Evolutionary conservation across 2,329 filamentous ascomycete species (phyloP), one percentile per base, ranked within the genome.

Genomic region (Aspergillus flavus): DNA sequence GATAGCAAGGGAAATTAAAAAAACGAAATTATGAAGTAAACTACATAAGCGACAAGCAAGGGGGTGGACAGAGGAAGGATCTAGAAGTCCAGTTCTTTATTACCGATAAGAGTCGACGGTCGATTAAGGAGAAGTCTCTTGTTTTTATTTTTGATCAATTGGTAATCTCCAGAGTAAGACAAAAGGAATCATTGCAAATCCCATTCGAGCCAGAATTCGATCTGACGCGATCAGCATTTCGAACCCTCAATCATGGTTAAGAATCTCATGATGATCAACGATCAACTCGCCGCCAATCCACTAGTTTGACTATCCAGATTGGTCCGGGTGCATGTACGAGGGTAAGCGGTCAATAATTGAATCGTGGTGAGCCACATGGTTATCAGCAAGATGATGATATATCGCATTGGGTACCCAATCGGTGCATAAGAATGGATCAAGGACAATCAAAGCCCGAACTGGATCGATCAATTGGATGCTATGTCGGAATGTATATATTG

Each of bases 251-350:
- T 30, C 48, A 23, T 23, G 30, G 28, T 34, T 21, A 16, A 12
- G 23, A 62, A 57, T 59, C 39, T 55, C 23, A 58, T 26, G 56
- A 56, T n/a, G 50, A 59, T 41, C 36, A 57, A 50, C 34, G 64
- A 66, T 66, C 64, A 66, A 59, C 61, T 32, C 58, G 62, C 30
- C 56, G 62, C 23, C 56, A 61, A 64, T 41, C 59, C 57, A 64
- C 59, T 62, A 58, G 43, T 16, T 48, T 6, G 28, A 34, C 45
- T 21, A 46, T 32, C 50, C 23, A 28, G 11, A 52, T 45, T 56
- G 16, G 36, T 55, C 30, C 26, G 55, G 30, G 45, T 59, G 34
- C 46, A 63, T 57, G 50, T 19, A 41, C 41, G 34, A 59, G 30
- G 39, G 52, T 52, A 53, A 56, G 60, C 58, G 52, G 63, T 63